Conservation (phyloP, 1,284 basidiomycete genomes). For the Phlebopus sp. region DNA sequence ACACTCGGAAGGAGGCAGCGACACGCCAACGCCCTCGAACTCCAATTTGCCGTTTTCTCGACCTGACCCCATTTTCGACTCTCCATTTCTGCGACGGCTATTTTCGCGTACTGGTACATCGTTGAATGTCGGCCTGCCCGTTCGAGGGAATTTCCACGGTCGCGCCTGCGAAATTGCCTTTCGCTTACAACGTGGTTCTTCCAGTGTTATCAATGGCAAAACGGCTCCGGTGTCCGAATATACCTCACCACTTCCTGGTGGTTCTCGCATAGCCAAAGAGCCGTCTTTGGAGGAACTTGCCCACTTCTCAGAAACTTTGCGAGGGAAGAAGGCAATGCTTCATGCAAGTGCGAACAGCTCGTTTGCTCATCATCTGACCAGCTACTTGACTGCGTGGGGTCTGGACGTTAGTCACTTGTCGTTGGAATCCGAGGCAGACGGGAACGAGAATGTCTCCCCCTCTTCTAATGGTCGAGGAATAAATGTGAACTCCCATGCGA, state of each 20-base stretch:
- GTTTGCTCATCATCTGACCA: conserved; percentile 88
- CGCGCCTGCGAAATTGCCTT: conserved; percentile 56
- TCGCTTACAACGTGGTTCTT: conserved; percentile 52
- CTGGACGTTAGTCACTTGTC: conserved; percentile 87
- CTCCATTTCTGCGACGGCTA: conserved; percentile 62
- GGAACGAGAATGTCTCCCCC: conserved; percentile 18
- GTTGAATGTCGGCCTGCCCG: conserved; percentile 47
- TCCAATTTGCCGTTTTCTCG: conserved; percentile 29
- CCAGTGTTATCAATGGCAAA: conserved; percentile 29
- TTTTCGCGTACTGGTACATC: conserved; percentile 66
- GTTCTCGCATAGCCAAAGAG: conserved; percentile 56
- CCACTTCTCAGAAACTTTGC: conserved; percentile 76
- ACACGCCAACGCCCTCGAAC: conserved; percentile 27
- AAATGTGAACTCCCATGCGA: conserved; percentile 11
- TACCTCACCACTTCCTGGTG: conserved; percentile 38
- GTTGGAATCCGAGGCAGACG: conserved; percentile 52
- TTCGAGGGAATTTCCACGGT: conserved; percentile 41
- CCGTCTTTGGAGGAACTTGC: conserved; percentile 76
- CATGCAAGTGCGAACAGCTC: conserved; percentile 80
- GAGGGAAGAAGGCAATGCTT: conserved; percentile 77
- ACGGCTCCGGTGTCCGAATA: conserved; percentile 44
- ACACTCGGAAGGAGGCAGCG: conserved; percentile 14
- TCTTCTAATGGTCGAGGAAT: conserved; percentile 10
- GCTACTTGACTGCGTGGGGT: conserved; percentile 91
- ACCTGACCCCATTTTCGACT: conserved; percentile 55